Conservation (phyloP, 345 rosid genomes). For the Combretum micranthum region DNA sequence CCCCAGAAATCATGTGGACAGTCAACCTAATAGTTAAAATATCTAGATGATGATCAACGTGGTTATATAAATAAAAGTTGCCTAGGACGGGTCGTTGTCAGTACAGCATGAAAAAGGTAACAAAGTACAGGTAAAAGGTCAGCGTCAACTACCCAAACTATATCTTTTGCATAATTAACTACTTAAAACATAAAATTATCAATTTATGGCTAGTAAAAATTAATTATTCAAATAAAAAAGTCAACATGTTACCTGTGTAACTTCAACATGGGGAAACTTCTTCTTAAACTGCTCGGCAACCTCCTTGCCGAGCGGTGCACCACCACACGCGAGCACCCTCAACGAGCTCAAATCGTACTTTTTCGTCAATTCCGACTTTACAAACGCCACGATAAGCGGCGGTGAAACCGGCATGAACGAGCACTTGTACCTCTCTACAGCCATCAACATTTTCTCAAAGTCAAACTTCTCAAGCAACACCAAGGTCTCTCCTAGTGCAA, state of each 20-base stretch:
- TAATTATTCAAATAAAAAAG: no score
- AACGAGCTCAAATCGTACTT: conserved; percentile 68
- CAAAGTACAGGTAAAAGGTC: no score
- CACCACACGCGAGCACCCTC: conserved; percentile 49
- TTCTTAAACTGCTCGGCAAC: conserved; percentile 49
- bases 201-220: neutral
- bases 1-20: no score
- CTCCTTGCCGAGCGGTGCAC: conserved; percentile 83
- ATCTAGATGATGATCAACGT: no score
- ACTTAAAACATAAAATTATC: no score
- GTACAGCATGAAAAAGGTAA: no score
- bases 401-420: conserved; percentile 75
- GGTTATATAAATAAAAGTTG: no score
- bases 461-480: conserved; percentile 42
- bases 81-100: no score
- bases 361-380: conserved; percentile 55
- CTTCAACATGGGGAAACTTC: conserved; percentile 66
- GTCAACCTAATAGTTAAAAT: no score
- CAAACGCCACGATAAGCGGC: conserved; percentile 59
- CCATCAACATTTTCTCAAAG: conserved; percentile 29
- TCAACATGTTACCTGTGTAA: conserved; percentile 40
- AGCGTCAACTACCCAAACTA: no score
- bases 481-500: conserved; percentile 32
- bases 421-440: conserved; percentile 46
- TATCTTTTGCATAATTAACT: no score